A percentile compares a stretch with the other conserved stretches of the same genome.
These are phyloP conservation scores for Penicillium sp. DNA, from an alignment of 2,329 filamentous ascomycete species.

Conservation along the genomic window DNA sequence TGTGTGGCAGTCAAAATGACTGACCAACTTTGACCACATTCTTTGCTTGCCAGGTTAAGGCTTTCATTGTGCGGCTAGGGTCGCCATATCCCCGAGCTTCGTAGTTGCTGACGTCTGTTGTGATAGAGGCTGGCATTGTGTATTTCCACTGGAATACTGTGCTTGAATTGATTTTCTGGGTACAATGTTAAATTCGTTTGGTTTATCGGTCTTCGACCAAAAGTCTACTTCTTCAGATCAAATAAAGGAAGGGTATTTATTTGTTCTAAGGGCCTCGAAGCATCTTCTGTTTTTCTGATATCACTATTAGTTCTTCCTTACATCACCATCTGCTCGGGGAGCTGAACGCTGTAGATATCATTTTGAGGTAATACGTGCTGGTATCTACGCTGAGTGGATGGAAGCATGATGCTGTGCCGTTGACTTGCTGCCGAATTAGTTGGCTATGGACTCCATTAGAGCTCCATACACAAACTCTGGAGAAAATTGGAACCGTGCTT, in stretches of 20 bases:
- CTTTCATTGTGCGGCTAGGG: constrained; percentile 48
- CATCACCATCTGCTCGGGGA: too few relatives aligned
- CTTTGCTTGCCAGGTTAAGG: constrained; percentile 85
- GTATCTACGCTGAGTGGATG: too few relatives aligned
- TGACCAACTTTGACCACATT: constrained; percentile 71
- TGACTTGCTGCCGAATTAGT: too few relatives aligned
- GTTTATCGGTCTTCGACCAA: background rate
- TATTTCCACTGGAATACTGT: background rate
- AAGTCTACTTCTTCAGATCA: background rate
- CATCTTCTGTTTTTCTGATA: background rate
- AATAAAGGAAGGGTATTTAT: background rate
- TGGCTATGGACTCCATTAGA: too few relatives aligned
- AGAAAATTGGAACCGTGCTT: too few relatives aligned
- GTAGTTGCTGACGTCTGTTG: constrained; percentile 73
- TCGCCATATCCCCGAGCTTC: constrained; percentile 57
- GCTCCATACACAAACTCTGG: too few relatives aligned
- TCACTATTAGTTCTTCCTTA: background rate
- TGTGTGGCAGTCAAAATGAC: background rate
- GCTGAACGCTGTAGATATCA: too few relatives aligned
- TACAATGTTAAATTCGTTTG: background rate
- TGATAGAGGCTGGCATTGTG: constrained; percentile 51
- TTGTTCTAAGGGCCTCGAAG: background rate
- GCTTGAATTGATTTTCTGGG: background rate
- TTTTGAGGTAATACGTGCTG: too few relatives aligned
- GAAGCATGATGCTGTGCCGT: too few relatives aligned